Evolutionary conservation across 1,284 basidiomycete genomes (phyloP).

Genomic region (Takashimella tepidaria): DNA sequence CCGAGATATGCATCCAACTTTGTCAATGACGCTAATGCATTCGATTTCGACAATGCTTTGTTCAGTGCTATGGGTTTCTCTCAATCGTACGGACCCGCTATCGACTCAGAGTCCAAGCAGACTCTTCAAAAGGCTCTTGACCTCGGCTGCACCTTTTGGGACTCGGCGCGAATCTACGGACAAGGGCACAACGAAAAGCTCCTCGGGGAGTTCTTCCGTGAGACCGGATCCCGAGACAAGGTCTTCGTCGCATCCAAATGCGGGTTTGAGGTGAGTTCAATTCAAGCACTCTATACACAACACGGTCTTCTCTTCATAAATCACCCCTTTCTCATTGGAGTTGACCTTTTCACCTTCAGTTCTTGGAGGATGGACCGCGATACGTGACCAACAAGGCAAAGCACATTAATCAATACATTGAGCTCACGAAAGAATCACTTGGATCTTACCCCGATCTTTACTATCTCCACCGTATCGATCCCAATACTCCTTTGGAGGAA

Average conservation of each 20-base stretch:
- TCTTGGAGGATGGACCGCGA: not conserved
- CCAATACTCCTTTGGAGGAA: conserved; percentile 35
- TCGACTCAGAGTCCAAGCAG: conserved; percentile 22
- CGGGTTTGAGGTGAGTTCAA: conserved; percentile 30
- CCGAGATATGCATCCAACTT: too few species aligned
- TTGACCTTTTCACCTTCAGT: not conserved
- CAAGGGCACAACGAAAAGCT: conserved; percentile 45
- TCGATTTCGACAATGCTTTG: too few species aligned
- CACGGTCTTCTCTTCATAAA: too few species aligned
- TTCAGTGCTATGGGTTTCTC: conserved; percentile 28
- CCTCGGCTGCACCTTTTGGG: conserved; percentile 43
- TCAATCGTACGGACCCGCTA: conserved; percentile 19
- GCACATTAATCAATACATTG: conserved; percentile 41
- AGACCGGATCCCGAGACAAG: conserved; percentile 35
- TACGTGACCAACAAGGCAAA: conserved; percentile 26
- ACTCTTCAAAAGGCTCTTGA: conserved; percentile 32
- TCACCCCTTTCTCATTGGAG: too few species aligned
- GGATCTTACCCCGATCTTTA: conserved; percentile 46
- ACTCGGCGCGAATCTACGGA: conserved; percentile 37
- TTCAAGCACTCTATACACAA: too few species aligned
- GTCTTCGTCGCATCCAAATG: conserved; percentile 49
- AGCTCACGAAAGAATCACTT: conserved; percentile 38
- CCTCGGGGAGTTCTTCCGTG: conserved; percentile 41
- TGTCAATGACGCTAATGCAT: conserved; percentile 1
- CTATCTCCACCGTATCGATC: conserved; percentile 48